These are phyloP conservation scores for Botrytis byssoidea DNA, from an alignment of 2,329 filamentous ascomycete genomes.

Conservation along the genomic window DNA sequence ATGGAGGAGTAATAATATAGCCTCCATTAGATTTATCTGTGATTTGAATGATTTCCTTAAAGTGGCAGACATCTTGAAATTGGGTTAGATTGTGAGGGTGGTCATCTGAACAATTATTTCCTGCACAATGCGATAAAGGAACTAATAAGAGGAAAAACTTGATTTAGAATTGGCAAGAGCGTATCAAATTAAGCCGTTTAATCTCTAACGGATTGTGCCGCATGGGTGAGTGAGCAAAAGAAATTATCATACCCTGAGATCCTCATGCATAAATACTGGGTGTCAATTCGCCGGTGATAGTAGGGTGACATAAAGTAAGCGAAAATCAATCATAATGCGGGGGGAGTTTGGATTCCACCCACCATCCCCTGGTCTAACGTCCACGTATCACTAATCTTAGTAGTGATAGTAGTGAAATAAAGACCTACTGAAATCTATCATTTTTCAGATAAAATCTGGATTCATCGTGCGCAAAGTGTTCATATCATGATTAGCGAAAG, in stretches of 20 bases:
- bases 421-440: slow-evolving; percentile 1
- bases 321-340: background rate
- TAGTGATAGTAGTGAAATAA: accelerated
- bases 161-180: background rate
- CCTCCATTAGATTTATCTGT: too few relatives aligned
- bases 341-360: background rate
- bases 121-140: background rate
- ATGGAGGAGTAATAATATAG: background rate
- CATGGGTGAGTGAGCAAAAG: background rate
- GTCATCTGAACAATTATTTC: slow-evolving; percentile 3
- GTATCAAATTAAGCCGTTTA: background rate
- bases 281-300: background rate
- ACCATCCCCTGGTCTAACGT: background rate
- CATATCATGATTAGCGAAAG: slow-evolving; percentile 13
- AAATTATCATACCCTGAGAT: background rate
- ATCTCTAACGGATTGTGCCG: background rate
- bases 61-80: background rate
- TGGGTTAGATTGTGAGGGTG: background rate
- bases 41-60: background rate
- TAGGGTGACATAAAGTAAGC: background rate
- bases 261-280: too few relatives aligned
- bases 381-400: background rate
- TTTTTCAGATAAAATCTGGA: background rate
- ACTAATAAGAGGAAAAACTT: background rate
- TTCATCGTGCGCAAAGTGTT: background rate